Conservation (phyloP, 1,139 yeast genomes). For the Taiozyma onychis region DNA sequence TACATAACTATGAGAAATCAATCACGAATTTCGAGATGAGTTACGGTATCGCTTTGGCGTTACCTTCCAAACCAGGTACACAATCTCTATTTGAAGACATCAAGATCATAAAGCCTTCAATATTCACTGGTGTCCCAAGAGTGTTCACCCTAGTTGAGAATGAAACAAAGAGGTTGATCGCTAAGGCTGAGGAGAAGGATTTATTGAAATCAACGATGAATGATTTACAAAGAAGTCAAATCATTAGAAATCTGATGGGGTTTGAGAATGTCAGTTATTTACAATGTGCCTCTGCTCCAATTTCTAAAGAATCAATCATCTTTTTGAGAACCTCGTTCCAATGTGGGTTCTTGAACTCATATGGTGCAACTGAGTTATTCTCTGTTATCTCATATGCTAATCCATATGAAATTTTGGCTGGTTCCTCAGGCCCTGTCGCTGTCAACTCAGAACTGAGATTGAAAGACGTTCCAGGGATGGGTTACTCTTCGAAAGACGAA, state of each 20-base stretch:
- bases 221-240: conserved; percentile 19
- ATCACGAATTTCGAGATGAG: conserved; percentile 20
- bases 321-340: conserved; percentile 42
- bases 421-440: conserved; percentile 43
- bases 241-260: conserved; percentile 39
- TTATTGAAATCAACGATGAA: conserved; percentile 5
- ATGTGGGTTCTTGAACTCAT: conserved; percentile 43
- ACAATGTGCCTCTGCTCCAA: conserved; percentile 49
- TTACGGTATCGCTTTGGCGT: conserved; percentile 25
- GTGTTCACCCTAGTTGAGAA: conserved; percentile 44
- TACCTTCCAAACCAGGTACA: conserved; percentile 28
- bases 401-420: conserved; percentile 32
- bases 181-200: conserved; percentile 22
- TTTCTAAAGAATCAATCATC: conserved; percentile 37
- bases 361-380: conserved; percentile 47
- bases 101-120: conserved; percentile 36
- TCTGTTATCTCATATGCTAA: conserved; percentile 37
- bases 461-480: conserved; percentile 46
- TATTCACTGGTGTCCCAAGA: conserved; percentile 45
- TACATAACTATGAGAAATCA: conserved; percentile 41
- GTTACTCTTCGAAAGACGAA: conserved; percentile 34
- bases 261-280: conserved; percentile 35
- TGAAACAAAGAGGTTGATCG: conserved; percentile 27
- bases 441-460: conserved; percentile 39
- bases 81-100: conserved; percentile 36